Conservation (phyloP, 2,329 filamentous ascomycete species). For the Lomentospora prolificans region DNA sequence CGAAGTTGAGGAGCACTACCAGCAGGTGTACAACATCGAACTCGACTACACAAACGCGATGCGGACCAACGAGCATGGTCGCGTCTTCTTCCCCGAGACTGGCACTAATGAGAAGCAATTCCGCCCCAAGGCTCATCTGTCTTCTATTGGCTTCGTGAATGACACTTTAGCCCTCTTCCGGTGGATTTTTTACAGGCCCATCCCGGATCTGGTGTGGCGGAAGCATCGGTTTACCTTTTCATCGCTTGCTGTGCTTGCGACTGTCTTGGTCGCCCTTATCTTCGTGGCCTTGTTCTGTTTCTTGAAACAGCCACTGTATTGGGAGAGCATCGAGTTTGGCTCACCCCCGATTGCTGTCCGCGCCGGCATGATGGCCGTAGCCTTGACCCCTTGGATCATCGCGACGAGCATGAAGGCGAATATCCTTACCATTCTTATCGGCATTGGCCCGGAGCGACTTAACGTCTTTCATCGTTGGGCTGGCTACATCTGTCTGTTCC, state of each 20-base stretch:
- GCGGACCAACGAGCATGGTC: conserved; percentile 42
- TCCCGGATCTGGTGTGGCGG: conserved; percentile 62
- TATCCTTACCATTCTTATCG: conserved; percentile 70
- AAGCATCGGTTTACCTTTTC: conserved; percentile 69
- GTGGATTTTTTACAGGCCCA: conserved; percentile 81
- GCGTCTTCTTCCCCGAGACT: conserved; percentile 64
- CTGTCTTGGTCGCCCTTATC: conserved; percentile 56
- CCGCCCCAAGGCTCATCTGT: conserved; percentile 61
- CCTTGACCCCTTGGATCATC: conserved; percentile 87
- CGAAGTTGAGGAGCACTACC: conserved; percentile 59
- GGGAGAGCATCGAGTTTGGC: conserved; percentile 74
- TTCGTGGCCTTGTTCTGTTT: conserved; percentile 79
- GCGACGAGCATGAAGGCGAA: conserved; percentile 88
- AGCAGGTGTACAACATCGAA: conserved; percentile 39
- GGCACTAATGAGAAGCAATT: conserved; percentile 41
- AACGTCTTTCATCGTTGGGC: conserved; percentile 93
- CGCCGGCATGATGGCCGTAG: conserved; percentile 83
- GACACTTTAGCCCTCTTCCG: conserved; percentile 73
- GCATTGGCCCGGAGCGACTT: conserved; percentile 82
- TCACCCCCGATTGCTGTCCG: conserved; percentile 83
- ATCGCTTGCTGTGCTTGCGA: conserved; percentile 60
- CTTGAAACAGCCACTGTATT: conserved; percentile 80
- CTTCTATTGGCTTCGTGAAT: conserved; percentile 65
- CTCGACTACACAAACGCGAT: conserved; percentile 34
- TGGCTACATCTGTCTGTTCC: conserved; percentile 73